Conservation (phyloP, 2,329 filamentous ascomycete species). For the Coniella vitis region DNA sequence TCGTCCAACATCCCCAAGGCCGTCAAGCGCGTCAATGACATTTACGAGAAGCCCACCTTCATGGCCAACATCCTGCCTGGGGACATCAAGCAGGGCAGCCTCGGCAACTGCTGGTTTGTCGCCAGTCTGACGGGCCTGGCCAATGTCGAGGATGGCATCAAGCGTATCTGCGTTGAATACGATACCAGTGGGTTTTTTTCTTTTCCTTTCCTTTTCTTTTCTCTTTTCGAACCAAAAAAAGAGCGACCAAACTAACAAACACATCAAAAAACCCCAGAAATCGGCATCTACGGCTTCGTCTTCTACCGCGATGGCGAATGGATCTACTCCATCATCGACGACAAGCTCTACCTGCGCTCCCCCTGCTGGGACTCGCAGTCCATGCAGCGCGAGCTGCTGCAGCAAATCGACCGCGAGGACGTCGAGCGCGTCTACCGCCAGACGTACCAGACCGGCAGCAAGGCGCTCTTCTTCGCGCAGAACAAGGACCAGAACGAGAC, state of each 20-base stretch:
- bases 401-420: constrained; percentile 68
- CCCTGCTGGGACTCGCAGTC: constrained; percentile 76
- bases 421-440: constrained; percentile 57
- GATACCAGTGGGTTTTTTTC: constrained; percentile 42
- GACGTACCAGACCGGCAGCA: constrained; percentile 66
- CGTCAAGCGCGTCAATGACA: constrained; percentile 68
- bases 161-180: constrained; percentile 68
- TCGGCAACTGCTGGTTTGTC: constrained; percentile 81
- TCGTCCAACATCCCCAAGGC: constrained; percentile 57
- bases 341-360: constrained; percentile 79
- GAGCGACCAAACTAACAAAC: too few species aligned
- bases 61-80: constrained; percentile 57
- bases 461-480: constrained; percentile 70
- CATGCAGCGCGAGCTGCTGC: constrained; percentile 61
- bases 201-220: constrained; percentile 29
- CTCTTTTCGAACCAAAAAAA: too few species aligned
- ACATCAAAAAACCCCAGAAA: constrained; percentile 35
- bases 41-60: constrained; percentile 69
- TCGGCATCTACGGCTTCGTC: constrained; percentile 86
- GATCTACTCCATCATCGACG: constrained; percentile 87
- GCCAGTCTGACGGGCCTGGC: constrained; percentile 70
- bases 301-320: constrained; percentile 86
- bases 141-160: constrained; percentile 63
- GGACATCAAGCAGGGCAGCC: constrained; percentile 70
- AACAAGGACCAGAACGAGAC: constrained; percentile 70